A percentile compares a stretch with the other conserved stretches of the same genome.
Conservation (phyloP, 768 basidiomycete genomes). For the Hericium rajendrae region DNA sequence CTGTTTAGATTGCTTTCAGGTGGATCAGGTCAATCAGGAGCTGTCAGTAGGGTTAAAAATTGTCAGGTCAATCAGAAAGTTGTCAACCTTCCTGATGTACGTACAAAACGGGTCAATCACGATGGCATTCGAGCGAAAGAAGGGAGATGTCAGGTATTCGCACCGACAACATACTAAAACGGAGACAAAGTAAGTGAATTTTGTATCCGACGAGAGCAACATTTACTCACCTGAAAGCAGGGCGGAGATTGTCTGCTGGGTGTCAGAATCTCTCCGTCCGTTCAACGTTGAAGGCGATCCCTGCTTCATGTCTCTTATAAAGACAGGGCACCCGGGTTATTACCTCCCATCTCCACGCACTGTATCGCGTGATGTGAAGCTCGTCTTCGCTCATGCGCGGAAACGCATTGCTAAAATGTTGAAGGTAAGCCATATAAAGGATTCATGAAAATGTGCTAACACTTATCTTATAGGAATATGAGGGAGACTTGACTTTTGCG, state of each 20-base stretch:
- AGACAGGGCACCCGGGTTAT: constrained; percentile 21
- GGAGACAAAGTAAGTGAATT: neutral
- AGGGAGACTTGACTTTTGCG: neutral
- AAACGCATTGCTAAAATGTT: constrained; percentile 16
- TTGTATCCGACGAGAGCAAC: no score
- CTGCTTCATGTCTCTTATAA: constrained; percentile 1
- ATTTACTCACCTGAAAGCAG: neutral
- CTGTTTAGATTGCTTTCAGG: no score
- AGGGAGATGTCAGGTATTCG: neutral
- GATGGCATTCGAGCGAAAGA: neutral
- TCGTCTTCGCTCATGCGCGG: constrained; percentile 16
- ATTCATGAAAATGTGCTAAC: no score
- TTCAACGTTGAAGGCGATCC: neutral
- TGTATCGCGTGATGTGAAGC: constrained; percentile 22
- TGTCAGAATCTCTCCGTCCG: neutral
- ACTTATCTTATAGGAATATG: neutral
- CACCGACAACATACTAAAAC: neutral
- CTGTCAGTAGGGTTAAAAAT: no score
- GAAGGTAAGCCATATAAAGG: neutral
- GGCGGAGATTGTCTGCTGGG: neutral
- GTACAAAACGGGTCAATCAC: constrained; percentile 1
- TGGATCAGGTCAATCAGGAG: no score
- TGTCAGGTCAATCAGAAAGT: no score
- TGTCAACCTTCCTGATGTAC: no score
- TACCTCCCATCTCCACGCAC: constrained; percentile 23